Conservation (phyloP, 2,329 filamentous ascomycete species). For the Aspergillus tanneri region DNA sequence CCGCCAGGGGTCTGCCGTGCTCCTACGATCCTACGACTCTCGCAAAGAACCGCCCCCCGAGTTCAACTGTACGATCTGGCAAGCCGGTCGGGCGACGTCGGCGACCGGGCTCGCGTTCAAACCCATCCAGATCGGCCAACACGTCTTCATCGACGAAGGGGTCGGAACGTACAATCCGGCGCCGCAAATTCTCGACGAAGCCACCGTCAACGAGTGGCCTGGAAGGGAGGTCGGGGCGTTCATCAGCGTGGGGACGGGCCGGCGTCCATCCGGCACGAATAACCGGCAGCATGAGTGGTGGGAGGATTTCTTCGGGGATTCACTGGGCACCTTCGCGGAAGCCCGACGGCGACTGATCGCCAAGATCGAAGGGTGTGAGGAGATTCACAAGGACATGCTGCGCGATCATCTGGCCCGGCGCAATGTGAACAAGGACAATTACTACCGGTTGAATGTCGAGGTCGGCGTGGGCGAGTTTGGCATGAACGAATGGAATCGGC, state of each 20-base stretch:
- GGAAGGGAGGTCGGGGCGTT: slow-evolving; percentile 90
- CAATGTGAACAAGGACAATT: slow-evolving; percentile 81
- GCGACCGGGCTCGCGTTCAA: slow-evolving; percentile 94
- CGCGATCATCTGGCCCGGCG: slow-evolving; percentile 73
- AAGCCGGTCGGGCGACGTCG: slow-evolving; percentile 90
- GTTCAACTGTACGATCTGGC: slow-evolving; percentile 94
- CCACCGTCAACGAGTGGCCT: slow-evolving; percentile 89
- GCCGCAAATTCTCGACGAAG: slow-evolving; percentile 83
- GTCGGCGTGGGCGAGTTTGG: slow-evolving; percentile 94
- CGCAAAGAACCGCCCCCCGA: slow-evolving; percentile 86
- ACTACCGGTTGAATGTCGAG: slow-evolving; percentile 95
- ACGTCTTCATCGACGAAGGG: slow-evolving; percentile 90
- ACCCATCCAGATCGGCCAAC: slow-evolving; percentile 89
- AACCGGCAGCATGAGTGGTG: slow-evolving; percentile 77
- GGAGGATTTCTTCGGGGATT: slow-evolving; percentile 72
- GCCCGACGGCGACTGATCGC: slow-evolving; percentile 77
- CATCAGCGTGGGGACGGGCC: slow-evolving; percentile 90
- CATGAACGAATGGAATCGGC: slow-evolving; percentile 95
- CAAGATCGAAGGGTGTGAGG: slow-evolving; percentile 95
- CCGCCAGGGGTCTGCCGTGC: slow-evolving; percentile 64
- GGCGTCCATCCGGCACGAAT: slow-evolving; percentile 71
- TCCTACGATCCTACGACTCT: slow-evolving; percentile 93
- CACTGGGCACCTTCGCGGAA: slow-evolving; percentile 84
- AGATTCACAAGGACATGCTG: slow-evolving; percentile 82
- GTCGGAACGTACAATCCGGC: slow-evolving; percentile 88